Conservation (phyloP, 495 filamentous ascomycete genomes). For the Neurospora cerealis region DNA sequence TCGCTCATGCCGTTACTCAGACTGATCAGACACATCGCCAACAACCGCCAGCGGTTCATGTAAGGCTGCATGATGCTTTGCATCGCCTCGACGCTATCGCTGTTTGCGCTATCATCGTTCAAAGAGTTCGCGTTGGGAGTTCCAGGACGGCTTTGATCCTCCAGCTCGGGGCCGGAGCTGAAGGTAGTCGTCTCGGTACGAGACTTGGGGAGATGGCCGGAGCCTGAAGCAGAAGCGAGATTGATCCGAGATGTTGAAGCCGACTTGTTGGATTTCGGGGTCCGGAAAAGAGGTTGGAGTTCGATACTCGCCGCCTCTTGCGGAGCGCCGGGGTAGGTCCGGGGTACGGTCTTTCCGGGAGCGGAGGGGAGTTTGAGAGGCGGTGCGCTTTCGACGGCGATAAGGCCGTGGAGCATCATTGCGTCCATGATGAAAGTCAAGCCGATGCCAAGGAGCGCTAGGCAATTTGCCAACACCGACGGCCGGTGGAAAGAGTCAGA, state of each 20-base stretch:
- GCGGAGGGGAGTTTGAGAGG: conserved; percentile 7
- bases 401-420: background rate
- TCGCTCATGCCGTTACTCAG: conserved; percentile 53
- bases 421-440: background rate
- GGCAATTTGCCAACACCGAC: background rate
- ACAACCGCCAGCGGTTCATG: conserved; percentile 35
- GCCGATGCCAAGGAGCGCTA: background rate
- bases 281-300: conserved; percentile 17
- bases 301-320: conserved; percentile 22
- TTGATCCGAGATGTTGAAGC: conserved; percentile 13
- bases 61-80: conserved; percentile 11
- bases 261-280: conserved; percentile 1
- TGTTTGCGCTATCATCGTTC: background rate
- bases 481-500: background rate
- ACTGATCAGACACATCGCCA: conserved; percentile 39
- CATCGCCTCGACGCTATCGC: conserved; percentile 6
- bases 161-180: background rate
- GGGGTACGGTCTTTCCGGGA: conserved; percentile 25
- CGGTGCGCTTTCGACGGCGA: background rate
- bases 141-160: conserved; percentile 42
- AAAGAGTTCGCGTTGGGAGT: conserved; percentile 39
- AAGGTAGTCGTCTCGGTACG: background rate
- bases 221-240: background rate
- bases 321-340: conserved; percentile 31
- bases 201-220: no score